Evolutionary conservation across 768 basidiomycete species (phyloP).

Genomic region (Porphyrellus cyaneotinctus): DNA sequence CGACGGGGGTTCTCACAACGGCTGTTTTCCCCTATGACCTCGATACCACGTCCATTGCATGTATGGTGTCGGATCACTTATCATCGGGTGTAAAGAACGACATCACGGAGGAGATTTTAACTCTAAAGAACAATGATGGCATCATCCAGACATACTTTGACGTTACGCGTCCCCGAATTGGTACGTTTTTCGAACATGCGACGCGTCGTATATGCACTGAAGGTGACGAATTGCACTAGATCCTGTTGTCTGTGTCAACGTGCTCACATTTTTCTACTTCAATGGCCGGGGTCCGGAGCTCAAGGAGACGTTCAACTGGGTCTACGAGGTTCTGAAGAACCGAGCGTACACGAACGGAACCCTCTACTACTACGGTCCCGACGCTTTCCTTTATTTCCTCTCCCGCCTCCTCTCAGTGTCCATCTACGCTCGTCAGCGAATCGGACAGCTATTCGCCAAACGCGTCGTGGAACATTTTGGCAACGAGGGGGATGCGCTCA

Average conservation of each 20-base stretch:
- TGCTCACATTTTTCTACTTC: constrained; percentile 19
- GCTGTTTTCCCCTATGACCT: constrained; percentile 14
- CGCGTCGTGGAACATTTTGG: constrained; percentile 17
- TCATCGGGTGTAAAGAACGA: constrained; percentile 15
- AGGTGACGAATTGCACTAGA: neutral
- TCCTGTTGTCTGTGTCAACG: constrained; percentile 18
- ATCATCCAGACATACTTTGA: constrained; percentile 23
- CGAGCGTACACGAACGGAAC: constrained; percentile 20
- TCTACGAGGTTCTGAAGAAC: constrained; percentile 20
- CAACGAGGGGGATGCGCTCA: constrained; percentile 16
- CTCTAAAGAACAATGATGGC: constrained; percentile 15
- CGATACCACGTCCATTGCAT: constrained; percentile 20
- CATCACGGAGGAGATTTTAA: constrained; percentile 22
- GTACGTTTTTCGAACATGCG: constrained; percentile 2
- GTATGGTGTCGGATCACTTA: constrained; percentile 14
- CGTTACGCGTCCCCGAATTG: constrained; percentile 18
- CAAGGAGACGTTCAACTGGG: constrained; percentile 20
- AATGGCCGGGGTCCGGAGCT: constrained; percentile 19
- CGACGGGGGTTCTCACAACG: constrained; percentile 6
- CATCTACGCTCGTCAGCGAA: constrained; percentile 10
- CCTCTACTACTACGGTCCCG: constrained; percentile 15
- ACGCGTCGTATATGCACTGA: neutral
- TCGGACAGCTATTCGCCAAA: constrained; percentile 12
- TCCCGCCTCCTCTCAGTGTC: constrained; percentile 19
- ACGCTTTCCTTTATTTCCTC: constrained; percentile 22